Conservation (phyloP, 2,329 filamentous ascomycete species). For the Colletotrichum trifolii region DNA sequence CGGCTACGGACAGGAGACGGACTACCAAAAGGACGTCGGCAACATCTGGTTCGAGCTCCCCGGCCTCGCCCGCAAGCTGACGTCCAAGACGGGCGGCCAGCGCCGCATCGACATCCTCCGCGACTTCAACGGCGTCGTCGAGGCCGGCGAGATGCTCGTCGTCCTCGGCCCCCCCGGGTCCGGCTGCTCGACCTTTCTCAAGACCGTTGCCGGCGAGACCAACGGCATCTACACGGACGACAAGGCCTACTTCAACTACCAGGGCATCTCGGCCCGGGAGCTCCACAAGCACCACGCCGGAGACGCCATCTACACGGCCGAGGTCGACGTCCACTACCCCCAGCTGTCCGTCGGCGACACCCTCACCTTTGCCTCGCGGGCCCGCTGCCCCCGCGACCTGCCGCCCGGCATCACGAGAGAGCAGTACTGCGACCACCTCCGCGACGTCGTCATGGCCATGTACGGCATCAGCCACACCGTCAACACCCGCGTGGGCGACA, state of each 20-base stretch:
- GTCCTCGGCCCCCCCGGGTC: conserved; percentile 65
- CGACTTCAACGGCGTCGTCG: conserved; percentile 62
- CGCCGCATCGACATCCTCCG: conserved; percentile 59
- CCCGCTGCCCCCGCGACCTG: conserved; percentile 60
- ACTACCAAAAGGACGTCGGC: conserved; percentile 56
- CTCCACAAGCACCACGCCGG: conserved; percentile 52
- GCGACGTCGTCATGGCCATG: conserved; percentile 65
- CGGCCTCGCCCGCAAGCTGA: conserved; percentile 46
- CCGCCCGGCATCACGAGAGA: conserved; percentile 55
- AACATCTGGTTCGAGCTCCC: conserved; percentile 47
- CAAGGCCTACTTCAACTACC: conserved; percentile 34
- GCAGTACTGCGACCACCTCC: conserved; percentile 58
- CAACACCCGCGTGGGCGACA: conserved; percentile 66
- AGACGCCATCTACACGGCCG: conserved; percentile 74
- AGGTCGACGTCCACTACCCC: conserved; percentile 73
- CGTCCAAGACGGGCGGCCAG: conserved; percentile 42
- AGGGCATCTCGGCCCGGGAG: conserved; percentile 31
- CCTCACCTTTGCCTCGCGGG: conserved; percentile 68
- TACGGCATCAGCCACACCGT: conserved; percentile 65
- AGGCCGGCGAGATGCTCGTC: conserved; percentile 66
- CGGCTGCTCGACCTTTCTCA: conserved; percentile 76
- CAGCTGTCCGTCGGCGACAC: conserved; percentile 70
- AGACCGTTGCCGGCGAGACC: conserved; percentile 72
- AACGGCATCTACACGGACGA: conserved; percentile 63
- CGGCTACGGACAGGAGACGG: conserved; percentile 52